Base-by-base conservation (phyloP, 495 filamentous ascomycete genomes). In the Trichocladium antarcticum region DNA sequence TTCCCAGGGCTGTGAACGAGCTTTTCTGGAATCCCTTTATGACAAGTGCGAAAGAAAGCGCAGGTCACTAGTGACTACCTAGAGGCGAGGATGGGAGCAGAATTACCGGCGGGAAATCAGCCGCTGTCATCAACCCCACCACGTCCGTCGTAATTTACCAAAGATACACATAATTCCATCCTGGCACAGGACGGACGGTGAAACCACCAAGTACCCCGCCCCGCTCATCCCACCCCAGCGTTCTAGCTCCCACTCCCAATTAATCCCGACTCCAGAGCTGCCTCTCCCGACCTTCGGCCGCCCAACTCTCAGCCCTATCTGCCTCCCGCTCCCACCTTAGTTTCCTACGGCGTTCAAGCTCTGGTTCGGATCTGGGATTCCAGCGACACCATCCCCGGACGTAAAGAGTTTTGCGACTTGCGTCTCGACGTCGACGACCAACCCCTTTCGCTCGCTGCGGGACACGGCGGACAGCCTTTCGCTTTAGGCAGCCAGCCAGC, bases 271-370 rank as follows among this genome's bases (percentile, higher is more conserved):
- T 38, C 14, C 27, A 59, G 45, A 50, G 39, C 42, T 51, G 50
- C 47, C 46, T 44, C 53, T 56, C 49, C 45, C 35, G 40, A 46
- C 52, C 45, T 35, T 49, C 57, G 49, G 49, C 51, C 57, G 52
- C 60, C 54, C 60, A 62, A 60, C 57, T 34, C 34, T 62, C 57
- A 59, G 59, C 59, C 59, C 54, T 61, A 59, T 45, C 48, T 54
- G 38, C 22, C 38, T 39, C 15, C 28, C 16, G 29, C 22, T 7
- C 27, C 50, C 42, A 12, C 37, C 32, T 46, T n/a, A 24, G 11
- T 29, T 20, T 31, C 15, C 37, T 24, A 27, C 36, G 11, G 35
- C n/a, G 41, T 36, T 14, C 12, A 39, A 45, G 34, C 35, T 16
- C 49, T 45, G 24, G 27, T 16, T 12, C 22, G 24, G 40, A 37